Conservation (phyloP, 2,329 filamentous ascomycete genomes). For the Microthyrium microscopicum region DNA sequence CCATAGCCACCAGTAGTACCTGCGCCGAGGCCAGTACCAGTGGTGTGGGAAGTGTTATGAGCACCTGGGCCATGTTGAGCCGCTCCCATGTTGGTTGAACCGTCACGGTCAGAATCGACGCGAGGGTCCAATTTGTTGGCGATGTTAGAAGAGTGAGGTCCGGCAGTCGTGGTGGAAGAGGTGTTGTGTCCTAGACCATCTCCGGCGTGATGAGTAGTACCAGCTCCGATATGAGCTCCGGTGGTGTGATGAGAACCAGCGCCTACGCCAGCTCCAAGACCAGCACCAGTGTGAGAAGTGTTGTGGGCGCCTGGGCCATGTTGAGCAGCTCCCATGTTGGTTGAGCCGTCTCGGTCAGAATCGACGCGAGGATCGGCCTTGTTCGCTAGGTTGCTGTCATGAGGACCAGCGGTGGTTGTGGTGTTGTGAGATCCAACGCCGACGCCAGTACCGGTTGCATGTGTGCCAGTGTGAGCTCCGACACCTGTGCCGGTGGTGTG, state of each 20-base stretch:
- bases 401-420: constrained; percentile 16
- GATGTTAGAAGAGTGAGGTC: constrained; percentile 14
- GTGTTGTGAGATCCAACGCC: constrained; percentile 1
- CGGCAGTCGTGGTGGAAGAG: constrained; percentile 12
- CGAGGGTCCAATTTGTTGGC: constrained; percentile 10
- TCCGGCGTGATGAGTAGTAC: no score
- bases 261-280: constrained; percentile 4
- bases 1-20: constrained; percentile 2
- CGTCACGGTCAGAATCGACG: constrained; percentile 9
- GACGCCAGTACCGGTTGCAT: neutral
- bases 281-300: constrained; percentile 9
- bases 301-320: constrained; percentile 9
- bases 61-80: constrained; percentile 4
- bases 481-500: neutral
- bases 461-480: constrained; percentile 1
- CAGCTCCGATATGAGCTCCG: no score
- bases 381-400: constrained; percentile 15
- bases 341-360: constrained; percentile 14
- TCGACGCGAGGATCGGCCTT: constrained; percentile 17
- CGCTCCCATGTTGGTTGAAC: constrained; percentile 2
- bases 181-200: no score
- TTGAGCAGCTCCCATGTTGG: constrained; percentile 9
- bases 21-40: constrained; percentile 8
- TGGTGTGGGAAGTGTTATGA: constrained; percentile 1
- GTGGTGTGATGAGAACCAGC: constrained; percentile 5